Conservation (phyloP, 176 grass and related monocot species). For the Phragmites australis region DNA sequence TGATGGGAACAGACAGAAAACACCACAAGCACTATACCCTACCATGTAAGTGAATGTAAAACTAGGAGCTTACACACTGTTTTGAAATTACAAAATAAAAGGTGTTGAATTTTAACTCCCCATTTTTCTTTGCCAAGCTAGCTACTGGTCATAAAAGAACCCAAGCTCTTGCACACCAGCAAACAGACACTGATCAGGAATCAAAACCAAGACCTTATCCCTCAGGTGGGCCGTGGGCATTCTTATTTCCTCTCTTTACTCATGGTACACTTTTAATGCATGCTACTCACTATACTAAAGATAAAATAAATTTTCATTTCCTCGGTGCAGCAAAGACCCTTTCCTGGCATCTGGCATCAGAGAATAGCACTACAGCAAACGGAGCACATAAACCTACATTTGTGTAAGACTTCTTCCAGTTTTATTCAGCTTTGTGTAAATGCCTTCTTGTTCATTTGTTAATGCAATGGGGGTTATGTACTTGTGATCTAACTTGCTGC, state of each 20-base stretch:
- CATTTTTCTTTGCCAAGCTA: conserved; percentile 43
- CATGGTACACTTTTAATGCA: conserved; percentile 11
- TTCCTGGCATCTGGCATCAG: conserved; percentile 90
- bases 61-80: not conserved
- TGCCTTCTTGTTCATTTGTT: not conserved
- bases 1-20: conserved; percentile 52
- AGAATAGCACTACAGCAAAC: conserved; percentile 40
- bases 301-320: not conserved
- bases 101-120: conserved; percentile 13
- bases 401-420: conserved; percentile 42
- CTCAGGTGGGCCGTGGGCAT: conserved; percentile 58
- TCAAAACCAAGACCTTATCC: conserved; percentile 59
- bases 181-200: conserved; percentile 48
- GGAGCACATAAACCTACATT: conserved; percentile 40
- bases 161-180: conserved; percentile 38
- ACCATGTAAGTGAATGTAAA: conserved; percentile 64
- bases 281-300: conserved; percentile 6
- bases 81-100: not conserved
- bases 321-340: conserved; percentile 79
- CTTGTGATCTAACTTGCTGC: not conserved
- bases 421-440: not conserved
- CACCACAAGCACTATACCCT: conserved; percentile 94
- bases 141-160: conserved; percentile 52
- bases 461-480: conserved; percentile 22
- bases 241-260: conserved; percentile 21